Evolutionary conservation across 1,284 basidiomycete species (phyloP).

Genomic region (Sanghuangporus sanghuang): DNA sequence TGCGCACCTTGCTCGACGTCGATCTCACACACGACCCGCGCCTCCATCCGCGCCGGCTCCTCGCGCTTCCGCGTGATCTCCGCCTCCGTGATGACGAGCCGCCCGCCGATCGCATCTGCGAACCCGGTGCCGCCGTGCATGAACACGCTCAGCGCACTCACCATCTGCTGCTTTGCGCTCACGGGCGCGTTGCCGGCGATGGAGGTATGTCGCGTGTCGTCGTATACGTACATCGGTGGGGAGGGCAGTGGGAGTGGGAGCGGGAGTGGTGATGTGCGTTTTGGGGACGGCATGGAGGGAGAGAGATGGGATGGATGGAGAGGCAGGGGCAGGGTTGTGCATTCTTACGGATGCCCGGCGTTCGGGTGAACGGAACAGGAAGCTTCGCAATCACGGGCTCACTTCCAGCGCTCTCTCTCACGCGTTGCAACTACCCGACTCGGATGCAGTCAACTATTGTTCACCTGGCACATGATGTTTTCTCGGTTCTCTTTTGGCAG

Average conservation of each 20-base stretch:
- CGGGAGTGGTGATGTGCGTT: too few species aligned
- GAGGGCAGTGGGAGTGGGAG: background rate
- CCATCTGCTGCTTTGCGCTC: conserved; percentile 32
- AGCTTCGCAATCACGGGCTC: too few species aligned
- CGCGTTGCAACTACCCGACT: too few species aligned
- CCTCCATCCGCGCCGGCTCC: conserved; percentile 34
- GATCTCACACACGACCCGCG: conserved; percentile 38
- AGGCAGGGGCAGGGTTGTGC: too few species aligned
- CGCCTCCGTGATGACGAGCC: conserved; percentile 36
- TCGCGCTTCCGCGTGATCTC: conserved; percentile 34
- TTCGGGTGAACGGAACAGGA: too few species aligned
- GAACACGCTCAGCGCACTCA: conserved; percentile 33
- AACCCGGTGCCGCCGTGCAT: conserved; percentile 30
- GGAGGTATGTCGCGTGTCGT: background rate
- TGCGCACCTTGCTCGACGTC: conserved; percentile 39
- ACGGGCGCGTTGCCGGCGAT: conserved; percentile 41
- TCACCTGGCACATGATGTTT: too few species aligned
- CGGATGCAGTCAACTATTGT: too few species aligned
- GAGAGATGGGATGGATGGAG: too few species aligned
- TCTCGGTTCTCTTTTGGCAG: too few species aligned
- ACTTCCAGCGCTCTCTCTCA: too few species aligned
- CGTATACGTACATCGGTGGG: background rate
- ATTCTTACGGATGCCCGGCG: too few species aligned
- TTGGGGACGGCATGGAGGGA: too few species aligned
- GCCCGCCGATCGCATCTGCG: conserved; percentile 27